Evolutionary conservation across 2,329 filamentous ascomycete genomes (phyloP).

Genomic region (Sporothrix phasma): DNA sequence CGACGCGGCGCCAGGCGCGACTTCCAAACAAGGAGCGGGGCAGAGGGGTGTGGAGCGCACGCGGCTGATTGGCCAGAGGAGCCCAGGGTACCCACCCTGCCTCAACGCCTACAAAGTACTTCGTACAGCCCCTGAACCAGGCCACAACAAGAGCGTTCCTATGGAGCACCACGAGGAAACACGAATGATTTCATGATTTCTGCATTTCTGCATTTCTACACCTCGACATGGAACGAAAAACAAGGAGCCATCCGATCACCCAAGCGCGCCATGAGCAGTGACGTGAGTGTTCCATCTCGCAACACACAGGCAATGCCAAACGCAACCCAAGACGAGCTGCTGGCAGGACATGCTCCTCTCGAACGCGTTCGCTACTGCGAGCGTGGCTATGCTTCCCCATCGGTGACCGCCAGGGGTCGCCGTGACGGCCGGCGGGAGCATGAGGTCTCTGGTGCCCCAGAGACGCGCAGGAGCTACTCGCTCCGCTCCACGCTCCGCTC

Average conservation of each 20-base stretch:
- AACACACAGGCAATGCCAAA: background rate
- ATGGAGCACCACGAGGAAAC: no score
- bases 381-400: background rate
- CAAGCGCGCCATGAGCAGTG: no score
- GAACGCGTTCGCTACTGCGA: background rate
- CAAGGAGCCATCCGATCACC: no score
- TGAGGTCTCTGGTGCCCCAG: no score
- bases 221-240: no score
- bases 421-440: background rate
- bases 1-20: slow-evolving; percentile 24
- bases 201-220: no score
- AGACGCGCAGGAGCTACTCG: background rate
- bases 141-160: no score
- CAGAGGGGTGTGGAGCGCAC: slow-evolving; percentile 12
- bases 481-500: no score
- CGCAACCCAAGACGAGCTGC: background rate
- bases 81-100: background rate
- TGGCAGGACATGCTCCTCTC: background rate
- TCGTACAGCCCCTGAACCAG: background rate
- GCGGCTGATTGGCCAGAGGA: slow-evolving; percentile 8
- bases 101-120: background rate
- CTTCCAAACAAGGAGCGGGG: slow-evolving; percentile 18
- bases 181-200: background rate
- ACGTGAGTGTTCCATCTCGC: background rate
- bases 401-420: background rate